phyloP scores from a whole-genome alignment of 2,329 filamentous ascomycete genomes.

The Neopestalotiopsis rosae region DNA sequence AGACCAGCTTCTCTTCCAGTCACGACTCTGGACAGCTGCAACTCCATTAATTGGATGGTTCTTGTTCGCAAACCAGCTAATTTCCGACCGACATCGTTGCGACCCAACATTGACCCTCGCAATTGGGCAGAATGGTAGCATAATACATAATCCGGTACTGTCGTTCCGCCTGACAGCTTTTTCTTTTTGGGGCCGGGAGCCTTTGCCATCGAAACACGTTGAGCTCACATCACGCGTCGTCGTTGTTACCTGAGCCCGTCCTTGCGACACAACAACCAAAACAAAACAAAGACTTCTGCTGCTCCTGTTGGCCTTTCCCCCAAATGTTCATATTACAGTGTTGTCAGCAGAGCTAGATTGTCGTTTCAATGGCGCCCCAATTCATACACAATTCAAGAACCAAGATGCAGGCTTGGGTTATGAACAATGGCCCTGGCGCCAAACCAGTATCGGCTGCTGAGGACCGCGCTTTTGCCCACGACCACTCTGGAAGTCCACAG shows the following conservation, averaged over 20 bases:
- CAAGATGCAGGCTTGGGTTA: conserved; percentile 41
- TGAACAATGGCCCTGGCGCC: conserved; percentile 32
- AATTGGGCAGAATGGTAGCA: conserved; percentile 36
- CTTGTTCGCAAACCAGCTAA: conserved; percentile 23
- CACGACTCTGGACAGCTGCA: conserved; percentile 5
- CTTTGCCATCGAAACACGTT: conserved; percentile 28
- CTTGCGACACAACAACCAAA: conserved; percentile 4
- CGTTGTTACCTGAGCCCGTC: conserved; percentile 13
- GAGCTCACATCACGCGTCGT: conserved; percentile 21
- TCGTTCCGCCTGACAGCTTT: conserved; percentile 27
- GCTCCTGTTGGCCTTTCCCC: background rate
- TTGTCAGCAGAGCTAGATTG: conserved; percentile 18
- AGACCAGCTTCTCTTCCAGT: conserved; percentile 18
- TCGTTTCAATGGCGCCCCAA: conserved; percentile 33
- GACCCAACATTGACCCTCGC: conserved; percentile 33
- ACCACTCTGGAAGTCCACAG: conserved; percentile 26
- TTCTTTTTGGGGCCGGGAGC: conserved; percentile 21
- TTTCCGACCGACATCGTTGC: conserved; percentile 28
- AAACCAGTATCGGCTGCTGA: conserved; percentile 28
- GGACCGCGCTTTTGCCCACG: conserved; percentile 26
- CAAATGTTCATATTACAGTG: conserved; percentile 1
- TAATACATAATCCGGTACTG: conserved; percentile 35
- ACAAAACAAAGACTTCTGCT: conserved; percentile 8
- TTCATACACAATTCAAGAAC: conserved; percentile 38
- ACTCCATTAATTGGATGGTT: conserved; percentile 30